Evolutionary conservation across 306 rosid genomes (phyloP).

Genomic region (Comarum palustre): DNA sequence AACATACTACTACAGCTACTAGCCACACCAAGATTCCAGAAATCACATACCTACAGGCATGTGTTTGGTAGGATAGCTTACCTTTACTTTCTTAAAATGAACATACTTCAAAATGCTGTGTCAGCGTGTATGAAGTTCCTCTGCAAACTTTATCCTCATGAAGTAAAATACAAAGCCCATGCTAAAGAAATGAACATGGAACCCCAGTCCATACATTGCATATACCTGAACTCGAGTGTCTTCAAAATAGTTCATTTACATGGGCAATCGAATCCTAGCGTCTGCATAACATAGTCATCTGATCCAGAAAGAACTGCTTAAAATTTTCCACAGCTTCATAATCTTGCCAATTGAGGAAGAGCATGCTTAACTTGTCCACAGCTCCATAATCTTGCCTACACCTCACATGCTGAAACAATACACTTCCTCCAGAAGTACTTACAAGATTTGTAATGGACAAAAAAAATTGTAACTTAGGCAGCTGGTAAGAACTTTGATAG

Average conservation of each 20-base stretch:
- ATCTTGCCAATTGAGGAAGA: background rate
- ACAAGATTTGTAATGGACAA: constrained; percentile 11
- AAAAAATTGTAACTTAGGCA: constrained; percentile 11
- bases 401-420: constrained; percentile 3
- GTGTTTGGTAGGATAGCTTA: constrained; percentile 14
- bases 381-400: constrained; percentile 8
- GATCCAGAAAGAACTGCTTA: constrained; percentile 3
- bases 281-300: constrained; percentile 13
- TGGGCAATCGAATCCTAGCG: constrained; percentile 2
- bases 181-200: constrained; percentile 1
- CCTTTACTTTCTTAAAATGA: constrained; percentile 8
- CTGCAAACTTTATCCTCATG: background rate
- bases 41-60: constrained; percentile 7
- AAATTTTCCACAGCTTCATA: constrained; percentile 7
- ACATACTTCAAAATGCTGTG: background rate
- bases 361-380: constrained; percentile 5
- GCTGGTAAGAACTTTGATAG: constrained; percentile 10
- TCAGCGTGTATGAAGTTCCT: background rate
- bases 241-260: background rate
- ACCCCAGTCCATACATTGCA: background rate
- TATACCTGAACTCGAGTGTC: constrained; percentile 6
- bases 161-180: background rate
- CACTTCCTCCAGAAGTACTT: constrained; percentile 21
- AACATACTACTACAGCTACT: background rate
- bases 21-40: constrained; percentile 13